Conservation (phyloP, 2,329 filamentous ascomycete species). For the Aspergillus chevalieri region DNA sequence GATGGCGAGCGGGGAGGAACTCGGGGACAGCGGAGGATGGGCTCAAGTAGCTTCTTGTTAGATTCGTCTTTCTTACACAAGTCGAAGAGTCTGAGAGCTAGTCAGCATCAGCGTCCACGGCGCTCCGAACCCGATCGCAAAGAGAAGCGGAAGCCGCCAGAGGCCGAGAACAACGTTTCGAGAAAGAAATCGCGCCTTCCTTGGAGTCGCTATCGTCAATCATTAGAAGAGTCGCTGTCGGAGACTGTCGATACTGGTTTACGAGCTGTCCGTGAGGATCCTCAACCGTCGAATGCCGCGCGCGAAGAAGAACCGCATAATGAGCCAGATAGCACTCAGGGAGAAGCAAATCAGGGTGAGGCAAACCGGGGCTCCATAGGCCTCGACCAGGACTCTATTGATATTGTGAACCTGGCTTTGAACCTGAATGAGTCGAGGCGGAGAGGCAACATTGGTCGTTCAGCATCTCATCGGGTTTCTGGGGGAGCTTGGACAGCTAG, state of each 20-base stretch:
- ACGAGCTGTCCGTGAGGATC: background rate
- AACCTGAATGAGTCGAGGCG: constrained; percentile 72
- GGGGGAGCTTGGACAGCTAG: constrained; percentile 28
- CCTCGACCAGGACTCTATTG: constrained; percentile 69
- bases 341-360: constrained; percentile 7
- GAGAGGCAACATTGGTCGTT: constrained; percentile 54
- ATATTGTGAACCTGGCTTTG: constrained; percentile 89
- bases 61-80: constrained; percentile 33
- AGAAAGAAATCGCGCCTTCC: constrained; percentile 30
- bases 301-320: constrained; percentile 11
- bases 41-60: constrained; percentile 42
- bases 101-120: constrained; percentile 15
- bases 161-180: constrained; percentile 20
- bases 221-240: constrained; percentile 25
- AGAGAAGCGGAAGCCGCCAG: constrained; percentile 37
- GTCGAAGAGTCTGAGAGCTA: constrained; percentile 20
- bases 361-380: constrained; percentile 22
- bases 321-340: constrained; percentile 3
- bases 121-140: constrained; percentile 26
- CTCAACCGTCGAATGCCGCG: constrained; percentile 8
- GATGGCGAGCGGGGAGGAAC: constrained; percentile 23
- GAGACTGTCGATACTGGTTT: constrained; percentile 8
- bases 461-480: constrained; percentile 47
- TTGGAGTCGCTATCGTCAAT: constrained; percentile 28
- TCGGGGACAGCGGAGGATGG: constrained; percentile 21